Evolutionary conservation across 140 eudicot species (phyloP), one percentile per base, ranked within the genome.

Genomic region (Stevia rebaudiana): DNA sequence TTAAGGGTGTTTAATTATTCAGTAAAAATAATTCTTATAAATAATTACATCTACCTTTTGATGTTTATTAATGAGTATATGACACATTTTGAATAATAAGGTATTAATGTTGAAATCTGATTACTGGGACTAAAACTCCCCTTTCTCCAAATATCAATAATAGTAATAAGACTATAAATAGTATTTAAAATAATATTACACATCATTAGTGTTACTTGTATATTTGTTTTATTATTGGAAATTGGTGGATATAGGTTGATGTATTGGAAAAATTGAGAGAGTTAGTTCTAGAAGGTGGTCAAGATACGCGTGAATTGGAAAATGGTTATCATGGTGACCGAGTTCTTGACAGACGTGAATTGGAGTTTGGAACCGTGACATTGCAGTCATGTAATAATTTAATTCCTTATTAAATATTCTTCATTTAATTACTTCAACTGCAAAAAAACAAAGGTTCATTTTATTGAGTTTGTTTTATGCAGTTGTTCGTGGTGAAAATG

Each of bases 401-500:
- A 3, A 25, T 41, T 65, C 3, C 39, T 43, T 35, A 2, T 56
- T 23, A 31, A 21, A 55, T 65, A 11, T 56, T 17, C 28, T 37
- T 71, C 13, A 3, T 24, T 71, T 37, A 35, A n/a, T 18, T 7
- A 13, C 28, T 49, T 70, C 40, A 72, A 49, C 1, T 30, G 67
- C 31, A 35, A 69, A 57, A 30, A 13, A 15, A 19, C 46, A 0
- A 1, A 28, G 33, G 39, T 18, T 18, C 33, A 30, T n/a, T 49
- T 48, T 12, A 40, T 11, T 68, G 70, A 13, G 55, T 42, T 33
- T 58, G 16, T 63, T 50, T 58, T 65, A 44, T 74, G 78, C 84
- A 88, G 99, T 81, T 75, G 63, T 88, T 35, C 95, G 97, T 72
- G 95, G 97, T 73, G 95, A 88, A 76, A 83, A 77, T 74, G 85